Conservation (phyloP, 768 basidiomycete species). For the Calvatia gigantea region DNA sequence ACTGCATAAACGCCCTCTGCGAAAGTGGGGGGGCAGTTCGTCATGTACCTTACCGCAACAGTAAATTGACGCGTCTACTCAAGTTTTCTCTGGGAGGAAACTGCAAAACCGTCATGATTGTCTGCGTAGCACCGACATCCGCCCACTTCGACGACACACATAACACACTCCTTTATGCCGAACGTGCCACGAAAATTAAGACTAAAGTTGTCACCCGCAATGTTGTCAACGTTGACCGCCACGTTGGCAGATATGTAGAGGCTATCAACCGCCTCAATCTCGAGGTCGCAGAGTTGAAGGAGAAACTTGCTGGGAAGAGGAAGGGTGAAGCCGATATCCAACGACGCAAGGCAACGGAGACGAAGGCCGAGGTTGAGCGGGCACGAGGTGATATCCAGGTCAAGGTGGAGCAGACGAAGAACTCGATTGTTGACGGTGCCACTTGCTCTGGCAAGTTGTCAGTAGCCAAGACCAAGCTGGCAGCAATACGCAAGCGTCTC, state of each 20-base stretch:
- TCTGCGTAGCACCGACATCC: constrained; percentile 94
- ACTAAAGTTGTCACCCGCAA: constrained; percentile 96
- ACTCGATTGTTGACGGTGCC: constrained; percentile 74
- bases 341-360: constrained; percentile 68
- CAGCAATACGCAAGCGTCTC: constrained; percentile 59
- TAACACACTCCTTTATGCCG: constrained; percentile 96
- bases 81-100: constrained; percentile 98
- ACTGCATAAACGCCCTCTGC: constrained; percentile 98
- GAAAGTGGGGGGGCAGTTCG: constrained; percentile 85
- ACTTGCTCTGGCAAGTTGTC: constrained; percentile 66
- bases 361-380: constrained; percentile 67
- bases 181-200: constrained; percentile 97
- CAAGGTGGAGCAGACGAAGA: constrained; percentile 69
- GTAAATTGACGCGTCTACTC: constrained; percentile 94
- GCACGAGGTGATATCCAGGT: constrained; percentile 68
- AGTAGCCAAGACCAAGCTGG: constrained; percentile 68
- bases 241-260: constrained; percentile 93
- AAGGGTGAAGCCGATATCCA: constrained; percentile 57
- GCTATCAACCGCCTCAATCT: constrained; percentile 86
- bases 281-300: constrained; percentile 84
- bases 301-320: constrained; percentile 73
- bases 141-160: constrained; percentile 98
- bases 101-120: constrained; percentile 99
- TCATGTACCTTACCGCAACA: constrained; percentile 96
- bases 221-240: constrained; percentile 90